Evolutionary conservation across 257 asterid species (phyloP), one percentile per base, ranked within the genome.

Genomic region (Leptodermis oblonga): DNA sequence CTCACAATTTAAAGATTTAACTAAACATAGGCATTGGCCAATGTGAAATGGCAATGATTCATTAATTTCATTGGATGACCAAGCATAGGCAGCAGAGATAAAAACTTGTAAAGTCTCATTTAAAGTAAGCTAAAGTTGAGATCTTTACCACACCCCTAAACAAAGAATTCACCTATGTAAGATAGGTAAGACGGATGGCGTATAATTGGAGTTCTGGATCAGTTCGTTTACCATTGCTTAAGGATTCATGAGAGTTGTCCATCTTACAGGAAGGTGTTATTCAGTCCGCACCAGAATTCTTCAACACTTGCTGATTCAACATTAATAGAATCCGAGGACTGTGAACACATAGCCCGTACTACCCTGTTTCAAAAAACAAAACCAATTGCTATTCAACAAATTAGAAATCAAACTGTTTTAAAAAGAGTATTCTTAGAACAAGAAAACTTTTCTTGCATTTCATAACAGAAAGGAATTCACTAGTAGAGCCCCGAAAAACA

Each of bases 171-270:
- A n/a, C n/a, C n/a, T n/a, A n/a, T 73, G 25, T 83, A 54, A 22
- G 82, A 63, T 62, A 80, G 86, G 76, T 83, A 86, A 1, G 77
- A 69, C 0, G 88, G 86, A 64, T 86, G 91, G 74, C 87, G 73
- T 52, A 83, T 74, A 43, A 85, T 83, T 92, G 90, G 41, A 84
- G 83, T 64, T 84, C 78, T 10, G 76, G 77, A 80, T 85, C 94
- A 22, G 76, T 76, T 41, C 73, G 64, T 69, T 82, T 70, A 55
- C 90, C 95, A 33, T 86, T 87, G 82, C 82, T 78, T 48, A 80
- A 75, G 10, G 71, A 72, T 69, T 83, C 78, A 41, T 75, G 34
- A 12, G 82, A 79, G 70, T 76, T 85, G 74, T 67, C 94, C 96
- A 92, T 92, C 58, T 69, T 64, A 56, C 62, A 58, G 51, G 67